Evolutionary conservation across 2,329 filamentous ascomycete genomes (phyloP), one percentile per base, ranked within the genome.

Genomic region (Fusarium ambrosium): DNA sequence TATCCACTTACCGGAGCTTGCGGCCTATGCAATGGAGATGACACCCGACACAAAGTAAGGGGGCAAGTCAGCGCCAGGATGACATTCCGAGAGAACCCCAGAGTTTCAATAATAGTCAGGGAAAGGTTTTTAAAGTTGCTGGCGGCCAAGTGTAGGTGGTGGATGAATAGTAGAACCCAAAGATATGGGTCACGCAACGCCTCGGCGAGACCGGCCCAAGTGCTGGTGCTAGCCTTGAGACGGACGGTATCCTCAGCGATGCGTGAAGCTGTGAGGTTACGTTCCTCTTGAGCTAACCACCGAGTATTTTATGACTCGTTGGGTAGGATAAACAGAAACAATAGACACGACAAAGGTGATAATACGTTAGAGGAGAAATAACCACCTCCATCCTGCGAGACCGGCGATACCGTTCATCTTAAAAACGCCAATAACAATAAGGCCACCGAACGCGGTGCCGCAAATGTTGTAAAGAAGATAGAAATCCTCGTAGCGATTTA

Each of bases 351-450:
- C 9, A 6, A 81, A 72, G 0, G 79, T 79, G 6, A 77, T 85
- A 2, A 85, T 84, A 13, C 91, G 91, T 79, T 93, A 91, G 20
- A 93, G 89, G 43, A 93, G 91, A 81, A 93, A 93, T 0, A 93
- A 84, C 78, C 81, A 82, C 43, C 78, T 77, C 81, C 79, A 82
- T 4, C 80, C 80, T 0, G 70, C 71, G 2, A 82, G 64, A 0
- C 76, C 71, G 0, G 62, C 70, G 68, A 82, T 74, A 1, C 74
- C 67, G 7, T 66, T 79, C 71, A 74, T 74, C 45, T 74, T 36
- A 36, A 86, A 86, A 9, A 85, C 83, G 0, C 82, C 85, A 1
- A 85, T 81, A 1, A 84, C 85, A 43, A 88, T 84, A 6, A 87
- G 77, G 0, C 86, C 85, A 0, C 82, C 82, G 66, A 87, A 86